Evolutionary conservation across 306 rosid species (phyloP), one percentile per base, ranked within the genome.

Genomic region (Luffa aegyptiaca): DNA sequence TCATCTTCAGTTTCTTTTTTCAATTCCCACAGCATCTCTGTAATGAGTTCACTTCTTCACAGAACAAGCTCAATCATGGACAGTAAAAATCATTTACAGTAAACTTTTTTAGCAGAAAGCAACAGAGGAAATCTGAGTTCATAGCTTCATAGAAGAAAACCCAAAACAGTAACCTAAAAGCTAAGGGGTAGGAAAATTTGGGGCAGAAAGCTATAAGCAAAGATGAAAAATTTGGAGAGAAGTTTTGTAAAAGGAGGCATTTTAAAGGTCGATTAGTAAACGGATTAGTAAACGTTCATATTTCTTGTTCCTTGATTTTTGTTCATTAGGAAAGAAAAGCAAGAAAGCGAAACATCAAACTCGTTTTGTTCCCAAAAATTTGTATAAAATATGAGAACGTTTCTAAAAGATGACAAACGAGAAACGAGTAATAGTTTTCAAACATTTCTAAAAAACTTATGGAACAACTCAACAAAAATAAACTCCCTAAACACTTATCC

Each of bases 151-250:
- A 80, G 82, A 81, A 84, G 78, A 76, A 62, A 57, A 77, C 88
- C 86, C 61, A 83, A 87, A 86, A 87, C 85, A 88, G 92, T 80
- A 80, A 69, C 90, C 78, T 49, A 72, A 5, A 31, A 31, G 77
- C 21, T 72, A 39, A 65, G 46, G 45, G 13, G 41, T 64, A 69
- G 45, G 75, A 33, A 46, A 46, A 20, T 21, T 31, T 49, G 20
- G 13, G n/a, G 77, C 39, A 45, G 20, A 42, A 45, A 72, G 58
- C 58, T 21, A 46, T 10, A 48, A 72, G 8, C n/a, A 9, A n/a
- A 46, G 77, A 20, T 72, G 42, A 72, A 37, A 1, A 1, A 26
- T 4, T 10, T 31, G 13, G 48, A 65, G 10, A 36, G n/a, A 36
- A 65, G 13, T 65, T 65, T 6, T 37, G 72, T 37, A 14, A 33